These are phyloP conservation scores for Cicer pinnatifidum DNA, from an alignment of 306 rosid genomes.

Conservation along the genomic window DNA sequence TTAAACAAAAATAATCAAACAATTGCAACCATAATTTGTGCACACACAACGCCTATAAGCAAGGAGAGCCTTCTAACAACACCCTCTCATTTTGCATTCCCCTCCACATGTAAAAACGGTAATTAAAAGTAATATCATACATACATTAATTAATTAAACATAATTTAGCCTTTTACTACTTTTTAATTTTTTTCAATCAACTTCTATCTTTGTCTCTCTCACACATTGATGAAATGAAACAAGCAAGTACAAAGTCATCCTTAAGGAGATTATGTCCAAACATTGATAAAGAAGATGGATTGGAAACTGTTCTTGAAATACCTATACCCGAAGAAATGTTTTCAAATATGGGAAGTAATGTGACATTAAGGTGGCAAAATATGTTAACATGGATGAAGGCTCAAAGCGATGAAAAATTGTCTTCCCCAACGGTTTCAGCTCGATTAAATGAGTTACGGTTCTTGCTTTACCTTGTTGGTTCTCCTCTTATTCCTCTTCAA, in stretches of 20 bases:
- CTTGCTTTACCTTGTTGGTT: slow-evolving; percentile 90
- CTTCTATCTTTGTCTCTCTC: slow-evolving; percentile 1
- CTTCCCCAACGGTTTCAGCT: slow-evolving; percentile 63
- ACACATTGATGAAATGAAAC: slow-evolving; percentile 45
- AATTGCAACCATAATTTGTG: slow-evolving; percentile 22
- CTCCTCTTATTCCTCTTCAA: slow-evolving; percentile 95
- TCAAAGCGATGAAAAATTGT: slow-evolving; percentile 75
- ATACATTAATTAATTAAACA: slow-evolving; percentile 9
- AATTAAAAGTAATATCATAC: no score
- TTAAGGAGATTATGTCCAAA: slow-evolving; percentile 94
- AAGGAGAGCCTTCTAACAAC: slow-evolving; percentile 61
- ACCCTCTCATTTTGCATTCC: slow-evolving; percentile 41
- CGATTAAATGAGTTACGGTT: slow-evolving; percentile 83
- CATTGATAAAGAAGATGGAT: slow-evolving; percentile 79
- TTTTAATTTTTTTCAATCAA: slow-evolving; percentile 38
- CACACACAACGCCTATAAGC: slow-evolving; percentile 61
- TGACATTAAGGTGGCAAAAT: slow-evolving; percentile 72
- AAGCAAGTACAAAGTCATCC: slow-evolving; percentile 38
- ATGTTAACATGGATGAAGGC: slow-evolving; percentile 92
- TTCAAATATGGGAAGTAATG: slow-evolving; percentile 75
- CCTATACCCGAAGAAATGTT: slow-evolving; percentile 96
- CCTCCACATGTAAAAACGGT: slow-evolving; percentile 39
- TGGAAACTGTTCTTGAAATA: slow-evolving; percentile 90
- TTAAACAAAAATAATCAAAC: slow-evolving; percentile 4
- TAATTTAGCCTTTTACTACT: slow-evolving; percentile 43